A percentile compares a stretch with the other conserved stretches of the same genome.
Conservation (phyloP, 164 flowering plant genomes). For the Magnolia changhungtana region DNA sequence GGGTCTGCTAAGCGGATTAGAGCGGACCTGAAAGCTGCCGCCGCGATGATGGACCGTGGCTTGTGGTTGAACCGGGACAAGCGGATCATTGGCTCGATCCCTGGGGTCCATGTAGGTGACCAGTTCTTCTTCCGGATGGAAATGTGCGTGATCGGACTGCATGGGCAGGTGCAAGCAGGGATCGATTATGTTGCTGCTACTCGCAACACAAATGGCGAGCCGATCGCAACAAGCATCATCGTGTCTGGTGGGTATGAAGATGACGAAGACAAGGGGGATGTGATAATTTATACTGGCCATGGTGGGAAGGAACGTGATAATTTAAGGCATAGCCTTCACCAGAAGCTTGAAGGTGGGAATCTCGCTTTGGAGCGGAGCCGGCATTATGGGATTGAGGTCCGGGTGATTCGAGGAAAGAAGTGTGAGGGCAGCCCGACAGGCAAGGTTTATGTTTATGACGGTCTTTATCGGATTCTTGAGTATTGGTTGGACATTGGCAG, state of each 20-base stretch:
- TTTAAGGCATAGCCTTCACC: constrained; percentile 44
- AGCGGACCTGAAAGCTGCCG: constrained; percentile 52
- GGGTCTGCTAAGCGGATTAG: constrained; percentile 22
- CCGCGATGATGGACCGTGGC: constrained; percentile 46
- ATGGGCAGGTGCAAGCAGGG: constrained; percentile 57
- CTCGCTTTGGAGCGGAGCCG: constrained; percentile 76
- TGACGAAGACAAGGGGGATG: constrained; percentile 70
- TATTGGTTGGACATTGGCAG: constrained; percentile 79
- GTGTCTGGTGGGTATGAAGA: constrained; percentile 92
- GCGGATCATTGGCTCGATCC: constrained; percentile 69
- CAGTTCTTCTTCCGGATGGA: constrained; percentile 73
- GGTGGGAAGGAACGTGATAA: constrained; percentile 61
- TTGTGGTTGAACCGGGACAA: constrained; percentile 73
- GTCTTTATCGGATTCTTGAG: constrained; percentile 62
- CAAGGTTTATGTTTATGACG: constrained; percentile 84
- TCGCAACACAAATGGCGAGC: constrained; percentile 37
- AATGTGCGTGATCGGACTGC: constrained; percentile 78
- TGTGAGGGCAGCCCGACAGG: constrained; percentile 39
- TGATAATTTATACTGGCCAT: constrained; percentile 71
- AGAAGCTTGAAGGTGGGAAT: constrained; percentile 83
- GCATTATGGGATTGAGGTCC: constrained; percentile 72
- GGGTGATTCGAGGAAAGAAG: constrained; percentile 78
- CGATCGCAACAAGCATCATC: constrained; percentile 77
- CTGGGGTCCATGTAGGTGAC: constrained; percentile 77
- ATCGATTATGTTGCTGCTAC: constrained; percentile 42